These are phyloP conservation scores for Daphne laureola DNA, from an alignment of 441 rosid genomes.

Conservation along the genomic window DNA sequence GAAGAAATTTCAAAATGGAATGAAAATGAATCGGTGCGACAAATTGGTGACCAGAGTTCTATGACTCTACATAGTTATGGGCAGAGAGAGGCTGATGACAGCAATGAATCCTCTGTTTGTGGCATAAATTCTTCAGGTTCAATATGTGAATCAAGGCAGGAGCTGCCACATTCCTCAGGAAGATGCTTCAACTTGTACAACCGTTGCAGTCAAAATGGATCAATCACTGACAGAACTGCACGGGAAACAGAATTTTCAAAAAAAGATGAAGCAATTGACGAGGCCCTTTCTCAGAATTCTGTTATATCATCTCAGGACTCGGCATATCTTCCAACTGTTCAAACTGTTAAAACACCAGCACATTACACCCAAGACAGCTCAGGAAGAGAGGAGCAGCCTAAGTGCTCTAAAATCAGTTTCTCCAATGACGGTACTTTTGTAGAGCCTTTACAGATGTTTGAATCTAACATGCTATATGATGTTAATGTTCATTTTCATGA, in stretches of 20 bases:
- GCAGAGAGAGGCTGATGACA: slow-evolving; percentile 38
- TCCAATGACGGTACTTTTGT: slow-evolving; percentile 23
- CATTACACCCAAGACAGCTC: slow-evolving; percentile 44
- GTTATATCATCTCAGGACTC: slow-evolving; percentile 48
- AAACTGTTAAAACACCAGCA: slow-evolving; percentile 42
- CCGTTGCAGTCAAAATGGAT: slow-evolving; percentile 23
- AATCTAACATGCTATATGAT: slow-evolving; percentile 26
- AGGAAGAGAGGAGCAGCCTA: slow-evolving; percentile 27
- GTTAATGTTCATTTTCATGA: slow-evolving; percentile 20
- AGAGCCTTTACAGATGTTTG: slow-evolving; percentile 51
- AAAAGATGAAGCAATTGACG: slow-evolving; percentile 20
- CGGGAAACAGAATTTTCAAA: slow-evolving; percentile 14
- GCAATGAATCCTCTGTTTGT: slow-evolving; percentile 36
- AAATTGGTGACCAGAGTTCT: slow-evolving; percentile 34
- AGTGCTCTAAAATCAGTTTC: slow-evolving; percentile 16
- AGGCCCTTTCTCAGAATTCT: slow-evolving; percentile 46
- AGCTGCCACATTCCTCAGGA: slow-evolving; percentile 18
- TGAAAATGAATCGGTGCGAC: slow-evolving; percentile 26
- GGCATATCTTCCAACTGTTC: slow-evolving; percentile 26
- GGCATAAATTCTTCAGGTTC: slow-evolving; percentile 31
- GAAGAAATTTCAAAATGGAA: slow-evolving; percentile 40
- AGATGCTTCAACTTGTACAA: slow-evolving; percentile 20
- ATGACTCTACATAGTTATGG: slow-evolving; percentile 27
- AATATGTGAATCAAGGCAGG: slow-evolving; percentile 22
- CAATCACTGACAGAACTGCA: slow-evolving; percentile 23